phyloP scores from a whole-genome alignment of 2,329 filamentous ascomycete species.

The Coniochaeta ligniaria region DNA sequence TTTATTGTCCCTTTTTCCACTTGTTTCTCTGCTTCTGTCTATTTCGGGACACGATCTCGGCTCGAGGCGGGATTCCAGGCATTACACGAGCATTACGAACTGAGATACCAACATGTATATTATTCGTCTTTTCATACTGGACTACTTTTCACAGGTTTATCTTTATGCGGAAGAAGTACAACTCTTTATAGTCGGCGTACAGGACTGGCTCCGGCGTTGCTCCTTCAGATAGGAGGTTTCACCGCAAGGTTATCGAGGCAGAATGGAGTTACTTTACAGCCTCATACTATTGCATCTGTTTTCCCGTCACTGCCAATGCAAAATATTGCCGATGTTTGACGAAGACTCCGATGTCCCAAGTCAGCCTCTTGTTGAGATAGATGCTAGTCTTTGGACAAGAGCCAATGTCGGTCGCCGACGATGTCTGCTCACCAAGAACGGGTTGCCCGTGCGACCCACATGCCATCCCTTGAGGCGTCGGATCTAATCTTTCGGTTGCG shows the following conservation, averaged over 20 bases:
- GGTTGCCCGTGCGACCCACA: too few relatives aligned
- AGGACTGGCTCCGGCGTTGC: slow-evolving; percentile 1
- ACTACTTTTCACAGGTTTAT: background rate
- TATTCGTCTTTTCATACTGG: slow-evolving; percentile 4
- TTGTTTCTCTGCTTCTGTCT: background rate
- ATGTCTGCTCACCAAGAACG: too few relatives aligned
- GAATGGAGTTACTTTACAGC: background rate
- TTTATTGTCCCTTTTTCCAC: background rate
- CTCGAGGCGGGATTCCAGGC: background rate
- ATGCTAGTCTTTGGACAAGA: background rate
- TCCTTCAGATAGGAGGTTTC: background rate
- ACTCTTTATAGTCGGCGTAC: background rate
- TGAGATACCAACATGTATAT: slow-evolving; percentile 21
- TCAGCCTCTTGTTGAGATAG: background rate
- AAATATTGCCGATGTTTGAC: background rate
- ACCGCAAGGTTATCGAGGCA: background rate
- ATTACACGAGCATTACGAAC: slow-evolving; percentile 5
- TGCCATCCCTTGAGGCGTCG: too few relatives aligned
- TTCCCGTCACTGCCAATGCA: background rate
- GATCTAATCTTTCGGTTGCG: background rate
- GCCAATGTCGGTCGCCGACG: background rate
- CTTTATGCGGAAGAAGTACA: background rate
- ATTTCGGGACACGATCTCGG: background rate
- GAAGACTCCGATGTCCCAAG: background rate
- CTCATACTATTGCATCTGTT: background rate